Evolutionary conservation across 495 filamentous ascomycete species (phyloP), one percentile per base, ranked within the genome.

Genomic region (Hypoxylon intermedium): DNA sequence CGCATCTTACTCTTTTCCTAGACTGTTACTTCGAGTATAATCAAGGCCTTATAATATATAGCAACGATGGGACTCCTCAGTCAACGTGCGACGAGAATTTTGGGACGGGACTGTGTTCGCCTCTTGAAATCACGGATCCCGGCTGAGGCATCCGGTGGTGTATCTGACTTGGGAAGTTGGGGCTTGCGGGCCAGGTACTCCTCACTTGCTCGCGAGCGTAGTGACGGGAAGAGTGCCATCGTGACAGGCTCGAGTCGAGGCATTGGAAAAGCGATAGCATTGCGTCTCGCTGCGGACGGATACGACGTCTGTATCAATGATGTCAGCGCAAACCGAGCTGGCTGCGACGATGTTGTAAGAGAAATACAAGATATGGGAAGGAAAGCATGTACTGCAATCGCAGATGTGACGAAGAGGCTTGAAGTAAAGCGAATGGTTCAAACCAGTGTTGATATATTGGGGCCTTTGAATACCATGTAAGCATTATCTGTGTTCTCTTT

Each of bases 231-330:
- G 49, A 79, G 72, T 11, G 83, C 74, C 12, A 87, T 87, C 37
- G 78, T 87, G 1, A 87, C 84, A 11, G 83, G 85, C 11, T 81
- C 83, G 4, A 69, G 74, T 5, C 72, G 80, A 9, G 85, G 85
- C 33, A 87, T 86, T 43, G 85, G 85, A 20, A 81, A 82, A 63
- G 81, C 83, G 20, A 86, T 87, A 33, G 84, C 84, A 24, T 69
- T 83, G 18, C 80, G 84, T 6, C 77, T 88, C 6, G 82, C 83
- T 19, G 65, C 74, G 30, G 83, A 87, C 40, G 83, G 84, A 46
- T 88, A 86, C 67, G 70, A 82, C 56, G 70, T 88, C 38, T 85
- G 82, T 46, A 72, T 87, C 44, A 87, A 85, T 63, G 84, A 88
- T 34, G 69, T 87, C 9, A 48, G 69, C n/a, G 67, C 74, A 16